Base-by-base conservation (phyloP, 768 basidiomycete genomes). In the Leccinum variicolor region DNA sequence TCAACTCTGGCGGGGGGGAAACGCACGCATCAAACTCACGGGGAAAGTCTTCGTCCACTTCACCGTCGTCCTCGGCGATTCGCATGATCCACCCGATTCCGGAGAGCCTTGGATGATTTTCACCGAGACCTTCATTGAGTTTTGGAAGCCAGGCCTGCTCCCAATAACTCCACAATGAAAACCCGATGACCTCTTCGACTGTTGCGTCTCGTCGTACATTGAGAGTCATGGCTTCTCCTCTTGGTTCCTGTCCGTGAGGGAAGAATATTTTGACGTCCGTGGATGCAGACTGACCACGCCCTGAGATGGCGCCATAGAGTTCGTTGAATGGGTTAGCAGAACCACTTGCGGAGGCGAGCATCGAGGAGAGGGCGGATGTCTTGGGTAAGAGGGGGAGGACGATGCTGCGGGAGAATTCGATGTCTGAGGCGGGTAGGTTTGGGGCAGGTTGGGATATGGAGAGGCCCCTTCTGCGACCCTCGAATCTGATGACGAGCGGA, bases 41-140 rank as follows among this genome's bases (percentile, higher is more conserved):
- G 23, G 96, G 97, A 68, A 95, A 98, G 75, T 99, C 97, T 70
- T 98, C 97, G 69, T 99, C 97, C 1, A 98, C 93, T 71, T 98
- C 96, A 15, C 97, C 97, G 70, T 98, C 95, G 47, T 94, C 92
- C 66, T 99, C 97, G 1, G 94, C 91, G 54, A 98, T 94, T 57
- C 93, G 78, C 74, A 99, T 71, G 39, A 92, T 87, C 96, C 97
- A 99, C 1, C 92, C 94, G 4, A 90, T 78, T 0, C 92, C 89
- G 47, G 85, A 88, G 50, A 92, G 75, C 64, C 81, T 84, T 33
- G 82, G 79, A 60, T 91, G 87, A 26, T 84, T 81, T 59, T 84
- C 84, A 34, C 69, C 76, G 52, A 86, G 60, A 21, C 79, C 87
- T 52, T 88, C 87, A 60, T 90, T 85, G 19, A 97, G 71, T 65